Evolutionary conservation across 75 land plant species (phyloP).

Genomic region (Adiantum capillusveneris): DNA sequence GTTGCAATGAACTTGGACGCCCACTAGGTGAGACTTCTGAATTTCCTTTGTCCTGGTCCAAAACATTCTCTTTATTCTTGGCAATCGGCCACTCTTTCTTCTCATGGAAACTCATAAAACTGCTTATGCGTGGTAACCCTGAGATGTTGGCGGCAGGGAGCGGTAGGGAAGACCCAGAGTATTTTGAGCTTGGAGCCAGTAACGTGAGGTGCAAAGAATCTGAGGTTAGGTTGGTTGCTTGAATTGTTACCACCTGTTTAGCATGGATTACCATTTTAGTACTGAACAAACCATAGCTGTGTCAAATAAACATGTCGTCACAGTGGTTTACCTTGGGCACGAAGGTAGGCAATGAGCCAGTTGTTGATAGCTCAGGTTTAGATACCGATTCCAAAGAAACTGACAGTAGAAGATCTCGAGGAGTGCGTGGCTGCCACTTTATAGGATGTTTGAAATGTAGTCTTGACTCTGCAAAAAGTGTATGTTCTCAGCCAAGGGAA

Average conservation of each 20-base stretch:
- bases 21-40: background rate
- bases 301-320: background rate
- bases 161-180: constrained; percentile 50
- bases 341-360: constrained; percentile 26
- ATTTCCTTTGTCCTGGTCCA: background rate
- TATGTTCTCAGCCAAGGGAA: too few species aligned
- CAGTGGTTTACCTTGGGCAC: too few species aligned
- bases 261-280: too few species aligned
- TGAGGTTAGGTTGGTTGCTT: constrained; percentile 89
- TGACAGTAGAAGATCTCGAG: constrained; percentile 86
- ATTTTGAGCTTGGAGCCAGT: constrained; percentile 69
- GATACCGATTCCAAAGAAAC: constrained; percentile 64
- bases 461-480: constrained; percentile 62
- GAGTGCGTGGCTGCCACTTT: constrained; percentile 76
- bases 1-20: background rate
- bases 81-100: constrained; percentile 19
- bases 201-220: constrained; percentile 75
- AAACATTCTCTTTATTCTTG: constrained; percentile 10
- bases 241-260: constrained; percentile 83
- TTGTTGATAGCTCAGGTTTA: constrained; percentile 29
- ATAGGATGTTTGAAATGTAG: constrained; percentile 84
- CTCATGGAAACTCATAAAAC: constrained; percentile 32
- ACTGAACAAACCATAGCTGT: background rate
- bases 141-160: background rate
- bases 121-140: constrained; percentile 27